Conservation (phyloP, 202 grass and related monocot genomes). For the Hordeum pubiflorum region DNA sequence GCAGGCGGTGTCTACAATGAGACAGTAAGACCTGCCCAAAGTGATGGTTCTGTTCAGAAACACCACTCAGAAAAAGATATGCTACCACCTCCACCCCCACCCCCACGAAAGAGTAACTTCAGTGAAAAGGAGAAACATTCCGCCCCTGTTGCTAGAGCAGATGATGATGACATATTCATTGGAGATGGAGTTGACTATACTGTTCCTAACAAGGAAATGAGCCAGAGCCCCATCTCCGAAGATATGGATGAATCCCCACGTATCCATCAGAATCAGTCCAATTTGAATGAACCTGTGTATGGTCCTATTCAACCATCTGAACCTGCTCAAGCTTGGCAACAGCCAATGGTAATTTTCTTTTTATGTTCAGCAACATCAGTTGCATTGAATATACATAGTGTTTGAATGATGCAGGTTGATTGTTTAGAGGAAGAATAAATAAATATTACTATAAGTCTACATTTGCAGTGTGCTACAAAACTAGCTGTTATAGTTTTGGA, state of each 20-base stretch:
- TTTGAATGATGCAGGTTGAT: neutral
- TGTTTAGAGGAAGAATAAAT: neutral
- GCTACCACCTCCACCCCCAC: slow-evolving; percentile 38
- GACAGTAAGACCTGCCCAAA: slow-evolving; percentile 44
- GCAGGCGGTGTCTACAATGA: slow-evolving; percentile 48
- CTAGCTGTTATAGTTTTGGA: neutral
- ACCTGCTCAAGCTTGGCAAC: slow-evolving; percentile 65
- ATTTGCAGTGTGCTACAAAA: neutral
- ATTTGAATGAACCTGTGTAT: slow-evolving; percentile 89
- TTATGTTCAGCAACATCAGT: neutral
- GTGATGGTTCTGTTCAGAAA: slow-evolving; percentile 42
- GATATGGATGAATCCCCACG: slow-evolving; percentile 77
- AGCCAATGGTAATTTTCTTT: slow-evolving; percentile 58
- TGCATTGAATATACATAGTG: neutral
- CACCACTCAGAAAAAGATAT: slow-evolving; percentile 54
- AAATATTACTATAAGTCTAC: neutral
- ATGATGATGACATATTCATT: slow-evolving; percentile 83
- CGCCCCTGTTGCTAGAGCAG: slow-evolving; percentile 39
- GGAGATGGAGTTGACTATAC: slow-evolving; percentile 80
- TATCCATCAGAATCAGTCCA: slow-evolving; percentile 52
- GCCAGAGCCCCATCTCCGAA: slow-evolving; percentile 67
- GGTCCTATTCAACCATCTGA: slow-evolving; percentile 79
- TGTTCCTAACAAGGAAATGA: slow-evolving; percentile 86
- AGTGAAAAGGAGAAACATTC: slow-evolving; percentile 46
- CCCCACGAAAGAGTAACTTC: slow-evolving; percentile 37